phyloP scores from a whole-genome alignment of 2,329 filamentous ascomycete genomes.

The Claviceps sp. region DNA sequence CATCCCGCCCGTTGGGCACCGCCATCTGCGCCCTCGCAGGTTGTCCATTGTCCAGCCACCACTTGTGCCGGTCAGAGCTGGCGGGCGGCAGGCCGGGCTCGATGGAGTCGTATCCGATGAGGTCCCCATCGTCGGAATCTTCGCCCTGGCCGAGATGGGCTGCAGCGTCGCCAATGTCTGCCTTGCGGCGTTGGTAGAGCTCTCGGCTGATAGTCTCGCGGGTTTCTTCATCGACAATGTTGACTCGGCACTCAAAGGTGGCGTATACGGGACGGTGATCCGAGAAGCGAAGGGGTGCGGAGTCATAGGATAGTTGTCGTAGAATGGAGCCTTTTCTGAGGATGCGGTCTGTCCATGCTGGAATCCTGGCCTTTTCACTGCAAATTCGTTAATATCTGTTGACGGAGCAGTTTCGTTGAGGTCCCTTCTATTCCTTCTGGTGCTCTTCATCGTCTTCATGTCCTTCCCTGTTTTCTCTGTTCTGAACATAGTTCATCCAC shows the following conservation, averaged over 20 bases:
- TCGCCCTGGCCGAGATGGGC: conserved; percentile 37
- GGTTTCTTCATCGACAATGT: conserved; percentile 59
- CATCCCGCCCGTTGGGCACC: conserved; percentile 41
- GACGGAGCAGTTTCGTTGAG: too few species aligned
- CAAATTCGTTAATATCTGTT: neutral
- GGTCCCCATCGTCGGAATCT: conserved; percentile 63
- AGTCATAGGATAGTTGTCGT: conserved; percentile 70
- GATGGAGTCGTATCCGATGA: conserved; percentile 69
- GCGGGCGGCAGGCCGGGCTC: conserved; percentile 62
- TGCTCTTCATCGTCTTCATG: too few species aligned
- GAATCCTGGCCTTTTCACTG: conserved; percentile 83
- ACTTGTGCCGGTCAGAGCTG: conserved; percentile 55
- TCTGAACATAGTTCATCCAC: neutral
- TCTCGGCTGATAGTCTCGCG: conserved; percentile 61
- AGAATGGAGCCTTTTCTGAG: conserved; percentile 75
- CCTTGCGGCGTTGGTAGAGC: conserved; percentile 58
- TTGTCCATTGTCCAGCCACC: conserved; percentile 58
- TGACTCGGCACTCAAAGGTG: conserved; percentile 73
- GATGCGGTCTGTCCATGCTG: conserved; percentile 93
- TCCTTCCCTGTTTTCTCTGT: neutral
- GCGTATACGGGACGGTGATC: conserved; percentile 95
- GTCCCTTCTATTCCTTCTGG: too few species aligned
- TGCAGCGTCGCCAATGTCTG: conserved; percentile 50
- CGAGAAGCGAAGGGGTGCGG: conserved; percentile 73
- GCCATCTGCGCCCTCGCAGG: conserved; percentile 61